phyloP scores from a whole-genome alignment of 371 early-diverging fungal species.

The Smittium culicis region DNA sequence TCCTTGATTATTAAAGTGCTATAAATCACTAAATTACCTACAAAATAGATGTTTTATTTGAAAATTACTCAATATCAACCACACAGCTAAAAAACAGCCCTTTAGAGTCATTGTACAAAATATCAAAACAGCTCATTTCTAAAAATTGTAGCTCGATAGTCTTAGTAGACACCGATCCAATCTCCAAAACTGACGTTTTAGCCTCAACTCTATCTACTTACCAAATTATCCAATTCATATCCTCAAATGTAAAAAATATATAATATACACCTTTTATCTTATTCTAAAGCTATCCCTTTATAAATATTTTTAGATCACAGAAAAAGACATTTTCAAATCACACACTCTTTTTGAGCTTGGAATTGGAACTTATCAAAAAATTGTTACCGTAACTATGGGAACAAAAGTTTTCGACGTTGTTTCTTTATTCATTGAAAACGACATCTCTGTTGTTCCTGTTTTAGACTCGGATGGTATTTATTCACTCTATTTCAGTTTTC shows the following conservation, averaged over 20 bases:
- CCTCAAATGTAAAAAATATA: conserved; percentile 51
- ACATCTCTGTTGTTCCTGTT: conserved; percentile 83
- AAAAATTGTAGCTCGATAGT: conserved; percentile 73
- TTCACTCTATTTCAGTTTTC: neutral
- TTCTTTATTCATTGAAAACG: conserved; percentile 68
- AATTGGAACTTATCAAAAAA: conserved; percentile 70
- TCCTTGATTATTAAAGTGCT: no score
- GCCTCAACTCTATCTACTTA: conserved; percentile 83
- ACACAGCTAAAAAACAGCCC: conserved; percentile 49
- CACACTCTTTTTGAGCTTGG: conserved; percentile 57
- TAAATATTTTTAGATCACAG: conserved; percentile 36
- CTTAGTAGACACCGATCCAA: conserved; percentile 62
- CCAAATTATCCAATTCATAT: conserved; percentile 78
- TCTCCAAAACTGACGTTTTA: conserved; percentile 64
- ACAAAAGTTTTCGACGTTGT: conserved; percentile 78
- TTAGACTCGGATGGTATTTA: conserved; percentile 62
- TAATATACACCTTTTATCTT: neutral
- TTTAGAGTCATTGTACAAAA: conserved; percentile 68
- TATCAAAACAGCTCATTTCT: conserved; percentile 54
- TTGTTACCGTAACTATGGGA: conserved; percentile 59
- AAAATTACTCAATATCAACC: neutral
- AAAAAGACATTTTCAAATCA: conserved; percentile 41
- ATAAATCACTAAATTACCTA: no score
- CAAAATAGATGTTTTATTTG: conserved; percentile 9
- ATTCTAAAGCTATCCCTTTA: neutral